Conservation (phyloP, 106 monocot genomes). For the Acorus gramineus region DNA sequence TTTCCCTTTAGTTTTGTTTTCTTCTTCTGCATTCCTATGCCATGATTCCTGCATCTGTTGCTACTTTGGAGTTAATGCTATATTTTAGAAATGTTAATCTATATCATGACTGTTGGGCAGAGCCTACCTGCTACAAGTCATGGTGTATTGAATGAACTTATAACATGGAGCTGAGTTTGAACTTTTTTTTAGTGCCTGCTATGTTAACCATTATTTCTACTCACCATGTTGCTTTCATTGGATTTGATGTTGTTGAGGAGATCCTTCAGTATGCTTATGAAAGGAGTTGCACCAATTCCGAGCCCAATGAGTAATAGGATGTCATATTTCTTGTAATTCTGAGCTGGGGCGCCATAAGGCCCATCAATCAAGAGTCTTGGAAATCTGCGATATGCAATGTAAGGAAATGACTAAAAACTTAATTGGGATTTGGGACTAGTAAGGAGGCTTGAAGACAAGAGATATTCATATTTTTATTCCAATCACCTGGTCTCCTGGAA, state of each 20-base stretch:
- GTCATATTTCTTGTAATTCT: slow-evolving; percentile 95
- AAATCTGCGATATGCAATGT: slow-evolving; percentile 34
- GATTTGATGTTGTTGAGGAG: slow-evolving; percentile 70
- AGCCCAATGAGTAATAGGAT: slow-evolving; percentile 84
- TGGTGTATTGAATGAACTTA: no score
- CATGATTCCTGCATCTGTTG: slow-evolving; percentile 25
- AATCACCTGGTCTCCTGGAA: slow-evolving; percentile 46
- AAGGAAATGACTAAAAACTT: no score
- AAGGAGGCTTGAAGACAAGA: no score
- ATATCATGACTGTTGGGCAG: no score
- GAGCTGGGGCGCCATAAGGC: slow-evolving; percentile 95
- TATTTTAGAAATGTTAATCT: not conserved
- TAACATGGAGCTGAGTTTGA: no score
- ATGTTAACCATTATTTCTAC: not conserved
- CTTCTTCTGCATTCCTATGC: slow-evolving; percentile 5
- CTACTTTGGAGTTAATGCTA: not conserved
- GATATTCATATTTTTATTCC: no score
- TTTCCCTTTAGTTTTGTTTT: slow-evolving; percentile 21
- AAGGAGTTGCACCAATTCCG: slow-evolving; percentile 95
- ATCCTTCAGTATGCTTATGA: slow-evolving; percentile 94
- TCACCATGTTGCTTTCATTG: slow-evolving; percentile 25
- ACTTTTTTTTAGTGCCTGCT: no score
- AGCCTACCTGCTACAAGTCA: no score
- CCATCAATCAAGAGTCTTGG: slow-evolving; percentile 81
- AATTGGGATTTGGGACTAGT: no score